A percentile compares a stretch with the other conserved stretches of the same genome.
phyloP scores from a whole-genome alignment of 257 asterid genomes.

The Scutellaria minor region DNA sequence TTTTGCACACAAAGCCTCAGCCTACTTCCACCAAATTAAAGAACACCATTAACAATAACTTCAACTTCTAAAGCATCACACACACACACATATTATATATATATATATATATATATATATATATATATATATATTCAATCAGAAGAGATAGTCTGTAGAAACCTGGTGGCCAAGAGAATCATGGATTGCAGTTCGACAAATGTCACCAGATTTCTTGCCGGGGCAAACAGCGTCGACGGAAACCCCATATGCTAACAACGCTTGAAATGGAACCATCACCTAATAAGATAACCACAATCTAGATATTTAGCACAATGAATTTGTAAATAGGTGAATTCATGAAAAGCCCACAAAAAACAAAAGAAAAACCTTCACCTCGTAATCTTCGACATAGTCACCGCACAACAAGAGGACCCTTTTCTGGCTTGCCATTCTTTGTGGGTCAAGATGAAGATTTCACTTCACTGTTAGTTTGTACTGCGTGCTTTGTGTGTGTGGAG shows the following conservation, averaged over 20 bases:
- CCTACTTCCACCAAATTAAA: slow-evolving; percentile 12
- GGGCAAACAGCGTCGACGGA: slow-evolving; percentile 95
- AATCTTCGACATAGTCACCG: slow-evolving; percentile 94
- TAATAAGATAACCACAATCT: slow-evolving; percentile 28
- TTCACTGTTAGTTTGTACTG: not conserved
- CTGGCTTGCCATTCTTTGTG: slow-evolving; percentile 54
- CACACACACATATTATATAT: no score
- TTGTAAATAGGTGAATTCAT: slow-evolving; percentile 16
- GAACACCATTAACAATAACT: not conserved
- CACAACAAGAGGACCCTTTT: slow-evolving; percentile 77
- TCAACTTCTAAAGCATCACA: not conserved
- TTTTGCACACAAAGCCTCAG: not conserved
- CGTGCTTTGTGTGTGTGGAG: slow-evolving; percentile 30
- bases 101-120: not conserved
- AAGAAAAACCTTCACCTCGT: slow-evolving; percentile 54
- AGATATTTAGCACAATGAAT: slow-evolving; percentile 7
- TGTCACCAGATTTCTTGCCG: slow-evolving; percentile 88
- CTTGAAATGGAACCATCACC: slow-evolving; percentile 99
- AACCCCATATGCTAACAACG: slow-evolving; percentile 82
- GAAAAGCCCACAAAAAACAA: not conserved
- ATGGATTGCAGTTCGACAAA: slow-evolving; percentile 86
- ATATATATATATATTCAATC: not conserved
- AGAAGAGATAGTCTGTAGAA: not conserved
- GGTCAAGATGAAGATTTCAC: slow-evolving; percentile 3
- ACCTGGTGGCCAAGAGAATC: slow-evolving; percentile 79